phyloP scores from a whole-genome alignment of 1,284 basidiomycete genomes.

The Phlebopus sp. region DNA sequence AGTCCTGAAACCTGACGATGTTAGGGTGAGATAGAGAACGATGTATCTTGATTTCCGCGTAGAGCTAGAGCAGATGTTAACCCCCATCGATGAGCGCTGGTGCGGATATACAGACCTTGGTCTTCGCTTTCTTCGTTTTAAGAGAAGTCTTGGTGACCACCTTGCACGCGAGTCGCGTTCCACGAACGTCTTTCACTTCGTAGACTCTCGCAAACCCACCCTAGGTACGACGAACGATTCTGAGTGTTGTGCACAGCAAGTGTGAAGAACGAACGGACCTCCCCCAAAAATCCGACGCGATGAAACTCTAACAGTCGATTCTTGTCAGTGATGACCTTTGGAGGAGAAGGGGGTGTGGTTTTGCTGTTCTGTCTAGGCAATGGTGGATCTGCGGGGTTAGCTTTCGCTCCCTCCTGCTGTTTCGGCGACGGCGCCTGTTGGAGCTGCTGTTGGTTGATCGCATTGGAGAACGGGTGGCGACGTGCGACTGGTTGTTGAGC shows the following conservation, averaged over 20 bases:
- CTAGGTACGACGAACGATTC: constrained; percentile 36
- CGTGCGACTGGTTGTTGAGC: constrained; percentile 18
- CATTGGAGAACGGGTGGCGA: constrained; percentile 29
- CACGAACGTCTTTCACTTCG: constrained; percentile 73
- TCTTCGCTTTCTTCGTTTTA: constrained; percentile 90
- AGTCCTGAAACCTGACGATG: constrained; percentile 90
- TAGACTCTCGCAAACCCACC: constrained; percentile 91
- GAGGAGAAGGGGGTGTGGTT: constrained; percentile 78
- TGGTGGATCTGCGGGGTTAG: constrained; percentile 46
- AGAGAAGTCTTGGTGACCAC: constrained; percentile 83
- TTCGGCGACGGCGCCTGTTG: constrained; percentile 16
- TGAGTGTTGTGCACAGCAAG: constrained; percentile 7
- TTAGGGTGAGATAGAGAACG: constrained; percentile 89
- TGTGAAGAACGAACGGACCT: constrained; percentile 47
- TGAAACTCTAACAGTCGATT: constrained; percentile 55
- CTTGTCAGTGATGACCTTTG: constrained; percentile 72
- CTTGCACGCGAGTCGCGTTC: constrained; percentile 77
- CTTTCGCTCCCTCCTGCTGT: constrained; percentile 31
- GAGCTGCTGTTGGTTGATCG: constrained; percentile 23
- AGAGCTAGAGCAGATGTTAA: constrained; percentile 56
- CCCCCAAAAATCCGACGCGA: constrained; percentile 80
- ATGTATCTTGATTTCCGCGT: constrained; percentile 99
- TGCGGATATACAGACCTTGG: constrained; percentile 59
- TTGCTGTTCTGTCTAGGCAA: constrained; percentile 78
- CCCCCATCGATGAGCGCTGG: not conserved